A percentile compares a stretch with the other conserved stretches of the same genome.
phyloP scores from a whole-genome alignment of 305 asterid species.

The Coffea humblotiana region DNA sequence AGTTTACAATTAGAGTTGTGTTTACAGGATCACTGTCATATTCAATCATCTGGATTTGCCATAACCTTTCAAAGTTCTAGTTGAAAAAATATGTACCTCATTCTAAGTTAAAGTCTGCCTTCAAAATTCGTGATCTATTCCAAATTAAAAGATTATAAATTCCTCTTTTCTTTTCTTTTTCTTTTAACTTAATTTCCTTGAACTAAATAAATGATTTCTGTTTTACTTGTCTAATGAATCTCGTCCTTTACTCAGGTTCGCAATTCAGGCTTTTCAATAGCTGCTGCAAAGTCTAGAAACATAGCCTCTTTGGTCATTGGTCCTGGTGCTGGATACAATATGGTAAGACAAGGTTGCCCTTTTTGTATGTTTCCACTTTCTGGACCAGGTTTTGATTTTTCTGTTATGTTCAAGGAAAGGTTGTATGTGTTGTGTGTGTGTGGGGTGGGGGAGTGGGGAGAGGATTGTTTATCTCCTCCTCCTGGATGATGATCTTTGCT shows the following conservation, averaged over 20 bases:
- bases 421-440: background rate
- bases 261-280: conserved; percentile 76
- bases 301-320: conserved; percentile 70
- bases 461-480: background rate
- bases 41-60: background rate
- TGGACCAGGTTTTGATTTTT: background rate
- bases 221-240: background rate
- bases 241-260: conserved; percentile 46
- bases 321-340: conserved; percentile 90
- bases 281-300: conserved; percentile 52
- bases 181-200: background rate
- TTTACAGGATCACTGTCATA: background rate
- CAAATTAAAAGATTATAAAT: background rate
- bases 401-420: background rate
- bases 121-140: background rate
- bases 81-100: background rate
- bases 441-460: no score
- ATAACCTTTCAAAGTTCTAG: background rate
- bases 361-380: background rate
- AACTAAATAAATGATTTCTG: background rate
- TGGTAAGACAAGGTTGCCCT: conserved; percentile 46
- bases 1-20: background rate
- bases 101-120: background rate
- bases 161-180: background rate
- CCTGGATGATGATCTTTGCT: background rate